Conservation (phyloP, 139 green algal species). For the Axilococcus clingmanii region DNA sequence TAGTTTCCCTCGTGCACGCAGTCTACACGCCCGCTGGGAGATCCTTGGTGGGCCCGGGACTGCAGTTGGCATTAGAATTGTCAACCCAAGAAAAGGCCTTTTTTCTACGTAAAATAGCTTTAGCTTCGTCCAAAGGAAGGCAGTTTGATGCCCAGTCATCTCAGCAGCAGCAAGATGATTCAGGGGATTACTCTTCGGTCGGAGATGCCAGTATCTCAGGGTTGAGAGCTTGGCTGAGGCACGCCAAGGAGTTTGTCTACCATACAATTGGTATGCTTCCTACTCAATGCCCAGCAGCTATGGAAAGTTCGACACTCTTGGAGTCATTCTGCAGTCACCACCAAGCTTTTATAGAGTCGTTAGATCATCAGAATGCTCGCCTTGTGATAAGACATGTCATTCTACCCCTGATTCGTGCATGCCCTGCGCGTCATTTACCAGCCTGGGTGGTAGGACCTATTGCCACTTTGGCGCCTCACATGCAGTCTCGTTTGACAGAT, state of each 20-base stretch:
- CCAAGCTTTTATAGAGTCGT: slow-evolving; percentile 14
- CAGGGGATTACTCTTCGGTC: slow-evolving; percentile 29
- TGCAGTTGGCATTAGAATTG: slow-evolving; percentile 33
- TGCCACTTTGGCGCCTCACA: slow-evolving; percentile 34
- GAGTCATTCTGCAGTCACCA: slow-evolving; percentile 1
- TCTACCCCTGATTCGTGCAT: slow-evolving; percentile 23
- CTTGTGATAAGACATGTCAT: slow-evolving; percentile 57
- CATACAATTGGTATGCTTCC: slow-evolving; percentile 32
- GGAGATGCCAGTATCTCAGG: slow-evolving; percentile 19
- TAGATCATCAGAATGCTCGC: slow-evolving; percentile 44
- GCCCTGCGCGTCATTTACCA: slow-evolving; percentile 2
- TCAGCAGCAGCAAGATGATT: neutral
- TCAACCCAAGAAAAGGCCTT: slow-evolving; percentile 53
- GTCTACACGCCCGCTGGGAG: slow-evolving; percentile 28
- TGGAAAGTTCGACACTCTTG: slow-evolving; percentile 4
- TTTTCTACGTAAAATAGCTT: slow-evolving; percentile 28
- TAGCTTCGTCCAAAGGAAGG: neutral
- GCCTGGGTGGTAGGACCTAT: slow-evolving; percentile 34
- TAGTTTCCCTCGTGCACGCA: slow-evolving; percentile 41
- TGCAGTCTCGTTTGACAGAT: slow-evolving; percentile 15
- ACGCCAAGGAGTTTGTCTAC: slow-evolving; percentile 34
- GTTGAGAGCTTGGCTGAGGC: slow-evolving; percentile 31
- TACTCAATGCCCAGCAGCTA: slow-evolving; percentile 1
- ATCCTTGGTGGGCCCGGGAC: slow-evolving; percentile 16
- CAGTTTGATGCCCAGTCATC: neutral